Evolutionary conservation across 2,329 filamentous ascomycete species (phyloP), one percentile per base, ranked within the genome.

Genomic region (Epichloe hybrida): DNA sequence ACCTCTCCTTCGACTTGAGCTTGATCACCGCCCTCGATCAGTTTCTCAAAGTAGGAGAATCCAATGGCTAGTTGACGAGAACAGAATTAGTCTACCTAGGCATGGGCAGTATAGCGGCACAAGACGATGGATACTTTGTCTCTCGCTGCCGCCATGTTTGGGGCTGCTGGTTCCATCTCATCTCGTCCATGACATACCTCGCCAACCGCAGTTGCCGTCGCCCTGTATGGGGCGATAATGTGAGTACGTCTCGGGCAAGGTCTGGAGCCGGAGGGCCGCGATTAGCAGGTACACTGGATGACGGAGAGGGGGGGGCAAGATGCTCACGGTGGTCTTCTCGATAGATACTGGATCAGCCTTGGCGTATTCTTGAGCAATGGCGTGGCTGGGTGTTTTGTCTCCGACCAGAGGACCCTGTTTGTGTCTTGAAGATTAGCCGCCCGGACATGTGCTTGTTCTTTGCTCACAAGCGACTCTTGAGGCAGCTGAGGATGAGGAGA

Each of bases 181-280:
- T n/a, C 15, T 38, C 21, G 27, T 20, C 20, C 23, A 21, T 27
- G 40, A 71, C 83, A 73, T 76, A 96, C 91, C 93, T 84, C 91
- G 81, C 91, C 93, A 97, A 61, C 91, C 93, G 69, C 93, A 97
- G 65, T 95, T 94, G 53, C 93, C 93, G 69, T 97, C 91, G 49
- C 93, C 91, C 67, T 86, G 83, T 65, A 95, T 81, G 11, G 84
- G 84, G 50, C 93, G 87, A 64, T 91, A 95, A 64, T 89, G 83
- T 20, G 88, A 86, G 66, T 95, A 95, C 51, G 84, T 88, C 59
- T 83, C 76, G 6, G 89, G 85, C 50, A 98, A 76, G 20, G 83
- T 77, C 89, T 95, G 58, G 23, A 31, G 49, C 17, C 49, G 61
- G 51, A 59, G 52, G 48, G 49, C 47, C 37, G 13, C 21, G 21